Base-by-base conservation (phyloP, 169 alveolate species). In the Plasmodium coatneyi region DNA sequence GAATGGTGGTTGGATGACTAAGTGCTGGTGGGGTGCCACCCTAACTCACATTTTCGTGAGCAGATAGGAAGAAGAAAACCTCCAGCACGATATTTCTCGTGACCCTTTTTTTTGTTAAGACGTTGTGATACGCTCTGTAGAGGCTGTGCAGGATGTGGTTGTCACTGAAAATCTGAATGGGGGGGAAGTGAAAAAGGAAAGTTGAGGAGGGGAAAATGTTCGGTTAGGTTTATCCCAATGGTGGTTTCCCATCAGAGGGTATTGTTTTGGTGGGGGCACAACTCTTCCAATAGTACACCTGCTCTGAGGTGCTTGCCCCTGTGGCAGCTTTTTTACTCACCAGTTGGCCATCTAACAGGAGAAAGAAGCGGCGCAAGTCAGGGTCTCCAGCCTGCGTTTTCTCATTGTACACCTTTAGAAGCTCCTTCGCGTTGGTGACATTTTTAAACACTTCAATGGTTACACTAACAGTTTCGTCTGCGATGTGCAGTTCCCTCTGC, bases 361-460 rank as follows among this genome's bases (percentile, higher is more conserved):
- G 90, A 60, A 80, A 89, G 82, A 89, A 89, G 22, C 52, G 71
- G 25, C 52, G 46, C 19, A 56, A 12, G 4, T 34, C 25, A 34
- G 43, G 16, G 16, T 16, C 36, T 25, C 22, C 49, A 3, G 14
- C 80, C 19, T 0, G 16, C 28, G 43, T 89, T 19, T 30, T 25
- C 79, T 89, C 70, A 60, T 78, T 70, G 72, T 54, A 79, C n/a
- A 14, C 71, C n/a, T 10, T 71, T 39, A 80, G 56, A 14, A 89
- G 36, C 22, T 78, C 12, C 71, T 89, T 80, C 39, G 83, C 80
- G 34, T 89, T 89, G 54, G 74, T 54, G 19, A 89, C 94, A 89
- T 89, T 89, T 89, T 89, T 89, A 80, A 89, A 89, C 72, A 89
- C 80, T 39, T 22, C 36, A 30, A 89, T 39, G 34, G 91, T 89